Base-by-base conservation (phyloP, 2,329 filamentous ascomycete genomes). In the Botryotinia globosa region DNA sequence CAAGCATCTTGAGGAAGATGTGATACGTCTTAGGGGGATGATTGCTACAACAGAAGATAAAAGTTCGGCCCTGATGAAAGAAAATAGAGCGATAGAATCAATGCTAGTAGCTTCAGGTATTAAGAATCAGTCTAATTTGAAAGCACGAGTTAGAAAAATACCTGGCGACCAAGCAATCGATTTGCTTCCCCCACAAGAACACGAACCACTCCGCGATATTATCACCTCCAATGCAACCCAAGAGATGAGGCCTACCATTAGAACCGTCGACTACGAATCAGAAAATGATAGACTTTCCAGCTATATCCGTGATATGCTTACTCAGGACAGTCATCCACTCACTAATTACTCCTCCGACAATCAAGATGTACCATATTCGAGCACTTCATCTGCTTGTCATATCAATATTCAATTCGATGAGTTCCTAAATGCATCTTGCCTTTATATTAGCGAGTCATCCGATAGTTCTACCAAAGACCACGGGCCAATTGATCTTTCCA, bases 1-100 rank as follows among this genome's bases (percentile, higher is more conserved):
- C 56, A 79, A 79, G 62, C 73, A 77, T 51, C 73, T 80, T n/a
- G 78, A 80, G 70, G 74, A 80, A 70, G 77, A 79, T 59, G 73
- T 78, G 2, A 76, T 77, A 61, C 73, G 76, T 42, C 74, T 80
- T 22, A 77, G 78, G 4, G 76, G 77, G 25, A 75, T 76, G 75
- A 79, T 80, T 20, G 54, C 76, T 16, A 51, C 63, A 54, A 72
- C 74, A 22, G 77, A 78, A 72, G 73, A 62, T 4, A 73, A 80
- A 72, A 69, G 74, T 25, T 42, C 61, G 3, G 34, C 70, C 16
- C 64, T 77, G 22, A 71, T 74, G 61, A 73, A 76, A 37, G 78
- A 80, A 66, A 80, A 79, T 51, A 56, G 69, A 45, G 73, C 71
- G 18, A 78, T 79, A 14, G 76, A 73, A 70, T 68, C 68, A 0